Evolutionary conservation across 768 basidiomycete species (phyloP), one percentile per base, ranked within the genome.

Genomic region (Tubosaeta sp.): DNA sequence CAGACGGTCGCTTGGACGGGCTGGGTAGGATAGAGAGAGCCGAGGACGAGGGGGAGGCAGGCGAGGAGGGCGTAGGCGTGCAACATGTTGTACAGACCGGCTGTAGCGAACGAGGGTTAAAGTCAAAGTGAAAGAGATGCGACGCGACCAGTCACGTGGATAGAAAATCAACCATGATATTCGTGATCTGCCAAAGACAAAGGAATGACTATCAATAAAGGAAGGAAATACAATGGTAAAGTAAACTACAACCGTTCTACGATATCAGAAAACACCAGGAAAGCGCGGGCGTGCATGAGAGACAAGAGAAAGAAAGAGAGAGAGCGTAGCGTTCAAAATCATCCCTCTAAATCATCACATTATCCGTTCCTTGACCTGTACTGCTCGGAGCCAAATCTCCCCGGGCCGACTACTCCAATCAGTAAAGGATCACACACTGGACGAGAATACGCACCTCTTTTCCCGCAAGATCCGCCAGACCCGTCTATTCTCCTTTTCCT

Each of bases 391-490:
- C 64, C 64, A 65, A 37, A 65, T 52, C 25, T 66, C 64, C 4
- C 64, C 62, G n/a, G 64, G 64, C 25, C 57, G 64, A 11, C 64
- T 65, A 16, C 22, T 27, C 22, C 13, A 38, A 16, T 16, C 13
- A n/a, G 6, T 12, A 51, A 86, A 79, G 83, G 83, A 87, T 43
- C 86, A 84, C 67, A 87, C 84, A 8, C 83, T 7, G 83, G 11
- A 44, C 7, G 42, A 17, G 11, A 6, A 26, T 14, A 70, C 75
- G 14, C n/a, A 82, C 88, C 88, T 91, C 70, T 79, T 82, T 69
- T 88, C 91, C 46, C 91, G 74, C 61, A 93, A 63, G 47, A 93
- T 81, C 48, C 88, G 72, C 68, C 83, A 93, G 19, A 85, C 83
- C 54, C 72, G 73, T 57, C 72, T 76, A n/a, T 70, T 71, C 22